Conservation (phyloP, 208 protist species). For the Acanthamoeba healyi region DNA sequence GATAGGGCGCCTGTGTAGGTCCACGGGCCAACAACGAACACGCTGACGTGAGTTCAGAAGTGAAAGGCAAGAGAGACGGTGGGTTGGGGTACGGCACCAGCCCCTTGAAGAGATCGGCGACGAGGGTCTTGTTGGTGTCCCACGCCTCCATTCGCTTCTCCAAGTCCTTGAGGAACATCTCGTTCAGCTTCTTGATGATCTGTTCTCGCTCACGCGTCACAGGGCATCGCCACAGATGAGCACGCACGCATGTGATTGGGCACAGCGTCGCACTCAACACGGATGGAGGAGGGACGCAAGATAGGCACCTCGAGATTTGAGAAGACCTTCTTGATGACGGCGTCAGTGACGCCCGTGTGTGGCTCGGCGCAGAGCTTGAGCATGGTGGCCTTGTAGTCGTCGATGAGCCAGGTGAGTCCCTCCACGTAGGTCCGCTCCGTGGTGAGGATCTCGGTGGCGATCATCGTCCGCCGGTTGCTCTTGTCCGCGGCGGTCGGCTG, state of each 20-base stretch:
- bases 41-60: not conserved
- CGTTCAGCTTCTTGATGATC: constrained; percentile 31
- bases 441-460: constrained; percentile 31
- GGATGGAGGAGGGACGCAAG: no score
- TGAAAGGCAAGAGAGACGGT: not conserved
- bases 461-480: not conserved
- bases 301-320: constrained; percentile 18
- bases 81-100: no score
- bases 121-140: not conserved
- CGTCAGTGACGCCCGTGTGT: not conserved
- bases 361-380: not conserved
- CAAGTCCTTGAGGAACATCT: not conserved
- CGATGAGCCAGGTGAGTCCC: constrained; percentile 12
- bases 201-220: not conserved
- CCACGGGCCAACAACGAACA: not conserved
- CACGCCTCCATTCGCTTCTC: not conserved
- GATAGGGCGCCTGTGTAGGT: not conserved
- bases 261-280: no score
- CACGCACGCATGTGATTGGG: no score
- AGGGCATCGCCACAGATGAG: no score
- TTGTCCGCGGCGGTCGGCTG: not conserved
- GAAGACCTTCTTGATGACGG: constrained; percentile 20
- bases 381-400: constrained; percentile 12
- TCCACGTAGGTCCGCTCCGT: constrained; percentile 51
- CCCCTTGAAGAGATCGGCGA: not conserved